These are phyloP conservation scores for Sclerotinia subarctica DNA, from an alignment of 2,329 filamentous ascomycete genomes.

Conservation along the genomic window DNA sequence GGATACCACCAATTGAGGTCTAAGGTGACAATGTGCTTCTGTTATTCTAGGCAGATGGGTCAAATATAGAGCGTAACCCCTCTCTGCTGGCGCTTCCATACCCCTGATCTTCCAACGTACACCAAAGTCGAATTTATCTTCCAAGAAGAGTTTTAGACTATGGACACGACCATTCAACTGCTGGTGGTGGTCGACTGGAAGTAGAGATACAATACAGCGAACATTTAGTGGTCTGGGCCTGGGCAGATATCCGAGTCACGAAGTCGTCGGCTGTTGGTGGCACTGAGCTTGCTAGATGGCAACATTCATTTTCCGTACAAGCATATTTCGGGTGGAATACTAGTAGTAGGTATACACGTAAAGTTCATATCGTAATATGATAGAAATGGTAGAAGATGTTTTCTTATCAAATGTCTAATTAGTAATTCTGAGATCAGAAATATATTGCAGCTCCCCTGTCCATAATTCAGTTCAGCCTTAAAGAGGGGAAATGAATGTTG, in stretches of 20 bases:
- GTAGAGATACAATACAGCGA: background rate
- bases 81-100: conserved; percentile 3
- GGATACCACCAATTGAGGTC: background rate
- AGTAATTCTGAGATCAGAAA: background rate
- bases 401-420: background rate
- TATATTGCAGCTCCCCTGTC: conserved; percentile 38
- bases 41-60: background rate
- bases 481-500: background rate
- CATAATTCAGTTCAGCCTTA: background rate
- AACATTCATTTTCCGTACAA: background rate
- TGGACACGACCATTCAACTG: background rate
- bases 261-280: too few species aligned
- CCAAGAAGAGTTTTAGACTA: background rate
- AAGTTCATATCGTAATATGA: background rate
- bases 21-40: background rate
- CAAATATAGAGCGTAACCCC: background rate
- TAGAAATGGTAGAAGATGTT: background rate
- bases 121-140: background rate
- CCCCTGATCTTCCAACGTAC: background rate
- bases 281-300: too few species aligned
- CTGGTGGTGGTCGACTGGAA: background rate
- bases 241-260: background rate
- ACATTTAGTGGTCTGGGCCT: background rate
- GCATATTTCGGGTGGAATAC: background rate
- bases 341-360: background rate